Conservation (phyloP, 768 basidiomycete genomes). For the Pholiota microspora region DNA sequence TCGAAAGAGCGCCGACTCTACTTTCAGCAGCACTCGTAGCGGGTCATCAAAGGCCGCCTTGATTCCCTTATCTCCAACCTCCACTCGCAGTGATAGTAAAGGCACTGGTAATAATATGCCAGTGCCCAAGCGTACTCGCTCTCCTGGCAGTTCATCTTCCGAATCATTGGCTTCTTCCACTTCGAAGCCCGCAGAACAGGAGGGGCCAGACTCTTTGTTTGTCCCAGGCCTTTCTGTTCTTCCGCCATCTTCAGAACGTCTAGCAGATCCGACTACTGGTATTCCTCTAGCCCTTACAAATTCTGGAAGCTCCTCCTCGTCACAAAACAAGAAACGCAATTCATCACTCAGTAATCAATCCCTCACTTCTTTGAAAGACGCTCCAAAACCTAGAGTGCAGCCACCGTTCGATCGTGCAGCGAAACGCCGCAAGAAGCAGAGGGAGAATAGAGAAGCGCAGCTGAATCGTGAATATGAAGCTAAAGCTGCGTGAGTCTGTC, state of each 20-base stretch:
- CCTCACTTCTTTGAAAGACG: constrained; percentile 9
- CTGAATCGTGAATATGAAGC: constrained; percentile 56
- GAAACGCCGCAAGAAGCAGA: constrained; percentile 29
- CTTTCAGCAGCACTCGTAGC: constrained; percentile 38
- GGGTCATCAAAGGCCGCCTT: constrained; percentile 27
- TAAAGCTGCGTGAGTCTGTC: constrained; percentile 47
- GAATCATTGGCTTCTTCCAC: constrained; percentile 4
- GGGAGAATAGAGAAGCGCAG: constrained; percentile 44
- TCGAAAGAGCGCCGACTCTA: constrained; percentile 42
- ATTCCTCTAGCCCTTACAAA: constrained; percentile 9
- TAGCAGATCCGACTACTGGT: constrained; percentile 1
- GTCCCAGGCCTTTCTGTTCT: constrained; percentile 20
- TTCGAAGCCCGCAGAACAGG: constrained; percentile 6
- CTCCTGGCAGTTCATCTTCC: constrained; percentile 15
- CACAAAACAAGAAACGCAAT: constrained; percentile 9
- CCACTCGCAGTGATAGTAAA: constrained; percentile 12
- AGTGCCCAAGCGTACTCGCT: constrained; percentile 1
- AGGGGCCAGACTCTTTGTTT: constrained; percentile 4
- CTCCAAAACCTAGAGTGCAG: constrained; percentile 6
- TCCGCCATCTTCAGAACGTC: constrained; percentile 20
- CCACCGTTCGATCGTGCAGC: background rate
- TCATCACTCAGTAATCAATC: constrained; percentile 11
- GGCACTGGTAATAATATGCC: background rate
- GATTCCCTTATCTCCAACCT: constrained; percentile 16
- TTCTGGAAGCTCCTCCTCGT: constrained; percentile 18